Evolutionary conservation across 73 alveolate species (phyloP).

Genomic region (Paraurostyla sp.): DNA sequence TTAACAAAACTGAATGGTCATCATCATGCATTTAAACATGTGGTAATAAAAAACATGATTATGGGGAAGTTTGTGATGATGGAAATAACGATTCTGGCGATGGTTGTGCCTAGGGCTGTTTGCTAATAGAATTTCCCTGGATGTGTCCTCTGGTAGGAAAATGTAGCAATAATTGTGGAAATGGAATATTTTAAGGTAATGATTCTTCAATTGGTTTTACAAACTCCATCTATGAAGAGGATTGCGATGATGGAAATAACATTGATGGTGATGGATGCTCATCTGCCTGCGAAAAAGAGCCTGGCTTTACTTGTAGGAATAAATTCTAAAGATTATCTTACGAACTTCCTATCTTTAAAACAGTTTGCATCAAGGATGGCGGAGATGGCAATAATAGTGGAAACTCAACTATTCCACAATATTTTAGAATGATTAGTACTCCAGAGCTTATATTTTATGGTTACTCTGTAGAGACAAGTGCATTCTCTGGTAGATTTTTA

Average conservation of each 20-base stretch:
- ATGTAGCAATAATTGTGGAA: constrained; percentile 7
- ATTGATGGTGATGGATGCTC: constrained; percentile 76
- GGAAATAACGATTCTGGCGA: constrained; percentile 41
- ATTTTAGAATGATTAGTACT: neutral
- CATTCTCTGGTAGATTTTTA: too few relatives aligned
- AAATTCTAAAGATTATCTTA: neutral
- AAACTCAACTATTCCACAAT: neutral
- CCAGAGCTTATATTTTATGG: neutral
- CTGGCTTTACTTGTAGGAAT: neutral
- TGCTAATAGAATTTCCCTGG: neutral
- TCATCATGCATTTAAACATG: neutral
- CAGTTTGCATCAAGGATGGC: neutral
- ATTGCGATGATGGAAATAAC: constrained; percentile 79
- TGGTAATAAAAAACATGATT: constrained; percentile 26
- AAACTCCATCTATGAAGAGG: neutral
- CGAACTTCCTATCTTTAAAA: neutral
- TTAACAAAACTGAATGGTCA: neutral
- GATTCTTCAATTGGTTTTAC: neutral
- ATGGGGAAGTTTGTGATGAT: constrained; percentile 53
- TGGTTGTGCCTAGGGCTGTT: constrained; percentile 66
- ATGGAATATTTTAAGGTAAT: neutral
- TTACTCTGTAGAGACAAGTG: neutral
- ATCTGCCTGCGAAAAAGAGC: neutral
- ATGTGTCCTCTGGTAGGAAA: constrained; percentile 43
- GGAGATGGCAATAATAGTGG: neutral